Base-by-base conservation (phyloP, 1,139 yeast species). In the Hyphopichia khmerensis region DNA sequence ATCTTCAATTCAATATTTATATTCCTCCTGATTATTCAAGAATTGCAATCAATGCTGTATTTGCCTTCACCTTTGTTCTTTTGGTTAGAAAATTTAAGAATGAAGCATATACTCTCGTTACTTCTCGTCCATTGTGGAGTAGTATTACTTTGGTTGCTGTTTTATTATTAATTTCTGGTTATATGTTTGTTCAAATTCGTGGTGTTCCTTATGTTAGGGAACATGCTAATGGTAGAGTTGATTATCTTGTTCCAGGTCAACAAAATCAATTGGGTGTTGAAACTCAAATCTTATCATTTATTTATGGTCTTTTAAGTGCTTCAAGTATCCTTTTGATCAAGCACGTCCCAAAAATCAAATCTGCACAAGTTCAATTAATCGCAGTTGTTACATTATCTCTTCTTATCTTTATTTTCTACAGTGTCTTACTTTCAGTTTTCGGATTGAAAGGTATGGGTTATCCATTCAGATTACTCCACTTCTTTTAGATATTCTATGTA, bases 151-250 rank as follows among this genome's bases (percentile, higher is more conserved):
- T 87, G 18, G 69, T 86, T 36, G 56, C 79, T 13, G 76, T 88
- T 23, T 71, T 91, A 48, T 67, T 90, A 54, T 87, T 91, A 70
- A 83, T 80, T 41, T 75, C 95, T 11, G 99, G 99, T 14, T 87
- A 90, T 65, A 93, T 93, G 99, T 93, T 82, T 76, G 90, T 89
- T 62, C 80, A 81, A 53, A 93, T 93, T 49, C 81, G 98, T 60
- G 78, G 78, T 35, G 76, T 84, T 8, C 96, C 89, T 16, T 86
- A 82, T 56, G 72, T 85, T 31, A 82, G 80, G 46, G 77, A 76
- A 38, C 75, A 72, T 41, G 72, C 70, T 8, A 67, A 77, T 39
- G 93, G 91, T 24, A 64, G 65, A 3, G 72, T 77, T 3, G 75
- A 77, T 35, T 90, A 88, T 60, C 80, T 91, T 55, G 55, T 70